Evolutionary conservation across 23 red algal species (phyloP), one percentile per base, ranked within the genome.

Genomic region (Cyanidiococcus yangmingshanensis): DNA sequence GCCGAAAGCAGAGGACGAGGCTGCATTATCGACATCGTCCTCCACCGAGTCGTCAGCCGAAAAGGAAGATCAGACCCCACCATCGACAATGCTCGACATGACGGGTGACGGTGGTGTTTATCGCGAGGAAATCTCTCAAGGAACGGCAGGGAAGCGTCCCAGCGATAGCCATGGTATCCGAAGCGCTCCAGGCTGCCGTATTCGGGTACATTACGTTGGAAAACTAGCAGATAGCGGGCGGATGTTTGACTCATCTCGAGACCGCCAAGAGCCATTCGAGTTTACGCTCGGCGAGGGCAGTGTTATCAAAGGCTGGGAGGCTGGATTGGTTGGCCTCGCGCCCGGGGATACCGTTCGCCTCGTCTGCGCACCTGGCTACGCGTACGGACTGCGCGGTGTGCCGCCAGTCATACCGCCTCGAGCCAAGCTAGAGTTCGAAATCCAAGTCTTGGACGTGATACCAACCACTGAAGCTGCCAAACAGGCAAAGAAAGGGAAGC

Each of bases 261-360:
- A 85, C 1, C 75, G 84, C 12, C 68, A 81, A n/a, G 76, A 85
- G 1, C 79, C 79, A 33, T 96, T 96, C 67, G 39, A 50, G 57
- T 96, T 96, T 79, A 57, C 41, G n/a, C 59, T 96, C 18, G 92
- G 84, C 40, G 74, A 38, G 41, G 92, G 92, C 0, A 68, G 79
- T n/a, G 92, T 96, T 39, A 96, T 96, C 57, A 86, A 87, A 77
- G 92, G 82, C 12, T 96, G 92, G 92, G 92, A 96, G 68, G 83
- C 74, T 37, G 90, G 79, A 39, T 67, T 93, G 37, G 74, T 76
- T 0, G 83, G 77, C 0, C 87, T 96, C 81, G 57, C 85, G 75
- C 82, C 76, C 41, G 94, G 94, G 26, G 82, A 98, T 76, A 40
- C 45, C 18, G 85, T 84, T 24, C 58, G 75, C 63, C 82, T 98